Evolutionary conservation across 345 rosid genomes (phyloP), one percentile per base, ranked within the genome.

Genomic region (Gossypium ekmanianum): DNA sequence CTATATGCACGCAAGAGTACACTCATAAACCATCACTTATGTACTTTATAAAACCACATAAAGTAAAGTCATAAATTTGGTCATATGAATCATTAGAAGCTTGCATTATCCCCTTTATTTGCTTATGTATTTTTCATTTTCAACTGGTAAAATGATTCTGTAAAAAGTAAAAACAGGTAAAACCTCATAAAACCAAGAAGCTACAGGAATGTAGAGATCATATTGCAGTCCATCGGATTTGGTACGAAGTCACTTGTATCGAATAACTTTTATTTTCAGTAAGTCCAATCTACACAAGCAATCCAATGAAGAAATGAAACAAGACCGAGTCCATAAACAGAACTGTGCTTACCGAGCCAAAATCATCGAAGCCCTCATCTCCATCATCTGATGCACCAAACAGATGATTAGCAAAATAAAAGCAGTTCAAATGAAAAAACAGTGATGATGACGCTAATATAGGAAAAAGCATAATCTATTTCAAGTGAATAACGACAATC

Each of bases 271-370:
- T 41, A 24, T 41, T 7, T 22, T 68, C 48, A 47, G 56, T 7
- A 20, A 47, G 72, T 68, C 72, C 18, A 47, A 24, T 68, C 72
- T 47, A 68, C 41, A 2, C 55, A 45, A 20, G 34, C 55, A 67
- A 67, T 22, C 34, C 2, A 22, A 41, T 13, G 43, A 9, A 68
- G 64, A 29, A 12, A 56, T 22, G 51, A 72, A 57, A 65, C 58
- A 54, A 48, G 56, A 66, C 20, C n/a, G 7, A 47, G 11, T 12
- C n/a, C 55, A 22, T 47, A 22, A 47, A 24, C 47, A 4, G 57
- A 64, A 10, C 65, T 39, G 74, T 78, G 65, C 88, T 77, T 81
- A 89, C 93, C 61, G 82, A 89, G 62, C 84, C 89, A 51, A 89
- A 83, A 75, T 81, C 89, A 64, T 84, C 83, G 18, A 84, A 81